These are phyloP conservation scores for Oehlia diaphana DNA, from an alignment of 192 early-diverging fungal species.

Conservation along the genomic window DNA sequence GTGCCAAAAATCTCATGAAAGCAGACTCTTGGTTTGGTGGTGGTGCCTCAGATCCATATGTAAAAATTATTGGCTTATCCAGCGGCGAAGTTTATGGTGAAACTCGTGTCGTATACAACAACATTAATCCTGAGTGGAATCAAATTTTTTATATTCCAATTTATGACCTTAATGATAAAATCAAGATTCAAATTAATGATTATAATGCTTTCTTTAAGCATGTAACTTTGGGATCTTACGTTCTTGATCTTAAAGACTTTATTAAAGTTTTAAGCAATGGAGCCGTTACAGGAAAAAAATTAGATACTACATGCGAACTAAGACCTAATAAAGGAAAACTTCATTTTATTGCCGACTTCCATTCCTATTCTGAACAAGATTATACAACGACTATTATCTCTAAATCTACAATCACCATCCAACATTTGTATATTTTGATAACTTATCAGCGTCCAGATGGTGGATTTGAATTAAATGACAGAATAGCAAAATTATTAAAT, in stretches of 20 bases:
- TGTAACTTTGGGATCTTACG: conserved; percentile 66
- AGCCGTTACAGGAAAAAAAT: conserved; percentile 3
- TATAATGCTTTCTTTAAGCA: conserved; percentile 81
- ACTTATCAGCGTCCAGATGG: conserved; percentile 23
- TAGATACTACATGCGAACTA: not conserved
- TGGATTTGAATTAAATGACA: conserved; percentile 16
- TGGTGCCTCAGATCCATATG: conserved; percentile 91
- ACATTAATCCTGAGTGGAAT: conserved; percentile 88
- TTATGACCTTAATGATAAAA: conserved; percentile 64
- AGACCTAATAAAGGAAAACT: conserved; percentile 61
- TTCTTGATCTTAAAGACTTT: conserved; percentile 57
- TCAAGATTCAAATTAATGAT: conserved; percentile 75
- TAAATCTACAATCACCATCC: not conserved
- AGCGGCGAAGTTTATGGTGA: conserved; percentile 59
- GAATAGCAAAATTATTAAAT: conserved; percentile 14
- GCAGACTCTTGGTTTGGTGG: conserved; percentile 58
- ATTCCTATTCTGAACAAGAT: conserved; percentile 42
- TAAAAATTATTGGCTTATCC: conserved; percentile 57
- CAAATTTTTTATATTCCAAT: conserved; percentile 86
- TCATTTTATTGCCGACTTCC: conserved; percentile 58
- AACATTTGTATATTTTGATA: conserved; percentile 2
- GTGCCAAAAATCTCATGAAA: conserved; percentile 75
- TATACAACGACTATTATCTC: not conserved
- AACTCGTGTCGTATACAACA: conserved; percentile 81
- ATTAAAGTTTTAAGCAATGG: conserved; percentile 49